Conservation (phyloP, 352 stramenopile genomes). For the Phytophthora meadii region DNA sequence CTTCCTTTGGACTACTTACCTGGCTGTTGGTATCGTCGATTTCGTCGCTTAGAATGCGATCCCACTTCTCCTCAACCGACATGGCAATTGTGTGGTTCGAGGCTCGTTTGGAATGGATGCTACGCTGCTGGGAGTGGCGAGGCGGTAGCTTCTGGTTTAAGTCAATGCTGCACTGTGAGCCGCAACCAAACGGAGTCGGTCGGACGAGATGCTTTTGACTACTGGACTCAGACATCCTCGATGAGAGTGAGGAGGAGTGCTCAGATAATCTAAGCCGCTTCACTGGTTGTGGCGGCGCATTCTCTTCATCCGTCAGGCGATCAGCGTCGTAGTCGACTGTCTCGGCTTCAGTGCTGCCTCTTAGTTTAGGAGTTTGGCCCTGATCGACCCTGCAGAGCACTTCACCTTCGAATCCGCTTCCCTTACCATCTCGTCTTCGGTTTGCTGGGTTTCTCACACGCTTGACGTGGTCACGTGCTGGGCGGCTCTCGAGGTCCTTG, state of each 20-base stretch:
- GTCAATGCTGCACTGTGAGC: no score
- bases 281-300: constrained; percentile 15
- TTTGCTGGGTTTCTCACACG: constrained; percentile 63
- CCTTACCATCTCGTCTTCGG: constrained; percentile 55
- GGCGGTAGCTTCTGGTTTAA: constrained; percentile 30
- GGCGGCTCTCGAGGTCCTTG: constrained; percentile 56
- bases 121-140: constrained; percentile 27
- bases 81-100: constrained; percentile 36
- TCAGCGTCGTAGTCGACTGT: constrained; percentile 10
- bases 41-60: constrained; percentile 62
- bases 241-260: constrained; percentile 21
- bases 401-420: constrained; percentile 76
- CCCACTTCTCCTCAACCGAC: constrained; percentile 76
- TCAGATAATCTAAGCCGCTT: constrained; percentile 34
- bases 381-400: constrained; percentile 62
- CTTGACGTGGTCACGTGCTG: constrained; percentile 49
- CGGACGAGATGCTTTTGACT: constrained; percentile 31
- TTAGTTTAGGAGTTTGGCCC: constrained; percentile 17
- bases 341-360: constrained; percentile 8
- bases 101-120: constrained; percentile 11
- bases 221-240: constrained; percentile 23
- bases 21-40: constrained; percentile 31
- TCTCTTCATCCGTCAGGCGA: constrained; percentile 29
- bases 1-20: constrained; percentile 16
- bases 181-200: constrained; percentile 31